A percentile compares a stretch with the other conserved stretches of the same genome.
These are phyloP conservation scores for Phalaenopsis aphrodite DNA, from an alignment of 106 monocot genomes.

Conservation along the genomic window DNA sequence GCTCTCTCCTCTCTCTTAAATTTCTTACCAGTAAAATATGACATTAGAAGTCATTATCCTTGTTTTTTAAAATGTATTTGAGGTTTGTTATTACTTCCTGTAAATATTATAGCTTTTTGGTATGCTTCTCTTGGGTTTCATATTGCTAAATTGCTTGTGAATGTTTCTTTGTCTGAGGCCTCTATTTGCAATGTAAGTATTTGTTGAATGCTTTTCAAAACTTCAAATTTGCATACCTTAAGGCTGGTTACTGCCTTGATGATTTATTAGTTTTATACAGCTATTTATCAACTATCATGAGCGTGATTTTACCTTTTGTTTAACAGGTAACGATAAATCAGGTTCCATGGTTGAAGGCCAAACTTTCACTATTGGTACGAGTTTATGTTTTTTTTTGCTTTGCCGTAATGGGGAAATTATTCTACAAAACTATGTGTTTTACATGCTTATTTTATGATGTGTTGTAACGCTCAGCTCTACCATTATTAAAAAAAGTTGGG, in stretches of 20 bases:
- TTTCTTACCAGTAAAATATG: background rate
- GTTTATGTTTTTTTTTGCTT: background rate
- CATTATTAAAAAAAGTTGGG: too few species aligned
- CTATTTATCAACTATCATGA: background rate
- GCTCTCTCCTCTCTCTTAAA: background rate
- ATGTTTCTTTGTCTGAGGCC: background rate
- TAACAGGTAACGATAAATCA: conserved; percentile 76
- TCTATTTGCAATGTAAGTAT: background rate
- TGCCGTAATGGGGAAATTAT: background rate
- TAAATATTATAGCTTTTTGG: background rate
- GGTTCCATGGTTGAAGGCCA: conserved; percentile 94
- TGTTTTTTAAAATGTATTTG: background rate
- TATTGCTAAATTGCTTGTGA: background rate
- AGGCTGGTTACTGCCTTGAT: background rate
- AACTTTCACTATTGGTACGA: conserved; percentile 94
- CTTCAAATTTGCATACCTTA: background rate
- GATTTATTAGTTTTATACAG: background rate
- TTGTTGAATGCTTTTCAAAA: background rate
- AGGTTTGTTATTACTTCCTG: background rate
- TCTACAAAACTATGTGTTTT: background rate
- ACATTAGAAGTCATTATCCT: background rate
- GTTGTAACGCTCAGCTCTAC: too few species aligned
- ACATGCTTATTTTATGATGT: background rate
- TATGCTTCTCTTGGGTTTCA: background rate
- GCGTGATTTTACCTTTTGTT: conserved; percentile 7